A percentile compares a stretch with the other conserved stretches of the same genome.
Conservation (phyloP, 306 rosid genomes). For the Clitoria ternatea region DNA sequence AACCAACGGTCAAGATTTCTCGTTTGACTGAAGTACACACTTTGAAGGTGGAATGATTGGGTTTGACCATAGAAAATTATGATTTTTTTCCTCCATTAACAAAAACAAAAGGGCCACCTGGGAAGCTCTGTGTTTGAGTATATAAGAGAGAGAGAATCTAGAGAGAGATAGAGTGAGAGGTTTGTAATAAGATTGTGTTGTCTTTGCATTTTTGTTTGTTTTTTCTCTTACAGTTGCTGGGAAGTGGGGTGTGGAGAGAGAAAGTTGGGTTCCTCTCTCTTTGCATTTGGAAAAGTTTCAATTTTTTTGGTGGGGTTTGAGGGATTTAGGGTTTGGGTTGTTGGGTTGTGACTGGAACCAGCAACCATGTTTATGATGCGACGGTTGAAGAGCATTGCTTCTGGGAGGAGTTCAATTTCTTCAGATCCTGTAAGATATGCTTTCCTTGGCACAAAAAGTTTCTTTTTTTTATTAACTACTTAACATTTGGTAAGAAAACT, state of each 20-base stretch:
- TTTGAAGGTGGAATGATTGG: conserved; percentile 35
- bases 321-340: conserved; percentile 52
- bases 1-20: not conserved
- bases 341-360: conserved; percentile 9
- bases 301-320: conserved; percentile 7
- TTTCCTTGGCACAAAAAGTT: not conserved
- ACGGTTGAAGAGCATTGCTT: conserved; percentile 90
- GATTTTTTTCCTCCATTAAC: not conserved
- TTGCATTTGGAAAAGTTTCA: not conserved
- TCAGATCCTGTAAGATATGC: conserved; percentile 79
- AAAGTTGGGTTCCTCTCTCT: conserved; percentile 50
- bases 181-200: not conserved
- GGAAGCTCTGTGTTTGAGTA: not conserved
- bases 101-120: conserved; percentile 41
- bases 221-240: not conserved
- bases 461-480: not conserved
- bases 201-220: not conserved
- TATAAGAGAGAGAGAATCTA: not conserved
- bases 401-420: conserved; percentile 83
- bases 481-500: not conserved
- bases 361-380: conserved; percentile 88
- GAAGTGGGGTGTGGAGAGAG: conserved; percentile 37
- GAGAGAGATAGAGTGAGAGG: not conserved
- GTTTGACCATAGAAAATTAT: conserved; percentile 36
- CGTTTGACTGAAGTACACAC: conserved; percentile 34